Evolutionary conservation across 2,329 filamentous ascomycete genomes (phyloP), one percentile per base, ranked within the genome.

Genomic region (Fusarium dimerum): DNA sequence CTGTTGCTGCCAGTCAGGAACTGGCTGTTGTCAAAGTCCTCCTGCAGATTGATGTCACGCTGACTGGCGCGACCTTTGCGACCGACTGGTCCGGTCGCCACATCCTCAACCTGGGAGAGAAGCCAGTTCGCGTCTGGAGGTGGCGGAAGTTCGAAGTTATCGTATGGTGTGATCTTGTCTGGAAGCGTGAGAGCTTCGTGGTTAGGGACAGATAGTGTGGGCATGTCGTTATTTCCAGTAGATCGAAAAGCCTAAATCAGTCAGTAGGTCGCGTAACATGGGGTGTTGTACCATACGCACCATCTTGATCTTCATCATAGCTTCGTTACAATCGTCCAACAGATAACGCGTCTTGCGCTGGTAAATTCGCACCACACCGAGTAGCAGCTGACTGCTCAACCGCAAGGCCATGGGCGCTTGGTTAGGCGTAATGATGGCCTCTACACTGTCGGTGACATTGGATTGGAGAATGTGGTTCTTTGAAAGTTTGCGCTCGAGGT

Each of bases 301-400:
- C 92, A 97, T 95, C 71, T 97, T 97, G 66, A 99, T 97, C 77
- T 97, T 97, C 80, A 96, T 87, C 61, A 99, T 79, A 39, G 93
- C 93, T 74, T 99, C 94, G 67, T 96, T 97, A 76, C 94, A 99
- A 70, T 99, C 94, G 68, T 99, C 94, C 44, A 97, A 79, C 46
- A 99, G 78, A 73, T 99, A 99, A 66, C 92, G 89, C 68, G 94
- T 93, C 76, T 99, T 99, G 68, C 94, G 84, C 73, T 92, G 95
- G 74, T 99, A 99, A 68, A 99, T 99, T 69, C 93, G 86, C 64
- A 97, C 94, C 26, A 99, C 94, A 76, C 94, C 94, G 50, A 99
- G 83, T 68, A 99, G 79, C 52, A 99, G 81, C 76, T 99, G 94
- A 54, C 93, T 92, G 68, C 92, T 97, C 56, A 99, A 78, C 63